These are phyloP conservation scores for Tricholoma saponaceum DNA, from an alignment of 768 basidiomycete species.

Conservation along the genomic window DNA sequence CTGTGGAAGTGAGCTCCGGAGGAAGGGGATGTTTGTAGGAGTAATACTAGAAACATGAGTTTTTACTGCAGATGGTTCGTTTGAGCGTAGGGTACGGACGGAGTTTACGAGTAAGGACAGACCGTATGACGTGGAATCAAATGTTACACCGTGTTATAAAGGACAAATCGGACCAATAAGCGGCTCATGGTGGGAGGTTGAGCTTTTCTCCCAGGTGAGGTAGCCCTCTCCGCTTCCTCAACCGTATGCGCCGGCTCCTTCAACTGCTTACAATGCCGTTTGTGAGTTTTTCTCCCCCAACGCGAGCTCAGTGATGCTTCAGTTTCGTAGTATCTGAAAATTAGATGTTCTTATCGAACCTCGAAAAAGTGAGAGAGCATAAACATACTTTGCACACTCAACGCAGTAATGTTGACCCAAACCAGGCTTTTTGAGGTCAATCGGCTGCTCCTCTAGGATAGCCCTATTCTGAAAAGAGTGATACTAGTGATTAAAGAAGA, in stretches of 20 bases:
- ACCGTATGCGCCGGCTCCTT: constrained; percentile 88
- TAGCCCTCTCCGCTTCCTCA: constrained; percentile 85
- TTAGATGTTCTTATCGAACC: background rate
- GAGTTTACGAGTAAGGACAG: too few species aligned
- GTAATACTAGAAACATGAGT: too few species aligned
- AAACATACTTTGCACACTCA: constrained; percentile 84
- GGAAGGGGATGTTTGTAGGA: too few species aligned
- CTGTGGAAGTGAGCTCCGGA: too few species aligned
- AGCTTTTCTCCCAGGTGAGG: too few species aligned
- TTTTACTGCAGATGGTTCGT: too few species aligned
- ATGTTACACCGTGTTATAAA: too few species aligned
- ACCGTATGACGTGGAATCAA: too few species aligned
- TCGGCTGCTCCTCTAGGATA: constrained; percentile 74
- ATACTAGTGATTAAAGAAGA: background rate
- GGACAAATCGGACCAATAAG: too few species aligned
- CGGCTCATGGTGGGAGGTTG: too few species aligned
- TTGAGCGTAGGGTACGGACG: too few species aligned
- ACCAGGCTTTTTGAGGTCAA: constrained; percentile 88
- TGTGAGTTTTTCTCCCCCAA: constrained; percentile 88
- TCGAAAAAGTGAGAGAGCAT: background rate
- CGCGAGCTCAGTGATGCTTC: constrained; percentile 79
- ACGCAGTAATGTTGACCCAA: constrained; percentile 95
- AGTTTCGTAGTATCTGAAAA: constrained; percentile 73
- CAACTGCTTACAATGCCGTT: constrained; percentile 79
- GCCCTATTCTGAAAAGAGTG: constrained; percentile 54